Evolutionary conservation across 116 monocot species (phyloP).

Genomic region (Papilionanthe hybrid): DNA sequence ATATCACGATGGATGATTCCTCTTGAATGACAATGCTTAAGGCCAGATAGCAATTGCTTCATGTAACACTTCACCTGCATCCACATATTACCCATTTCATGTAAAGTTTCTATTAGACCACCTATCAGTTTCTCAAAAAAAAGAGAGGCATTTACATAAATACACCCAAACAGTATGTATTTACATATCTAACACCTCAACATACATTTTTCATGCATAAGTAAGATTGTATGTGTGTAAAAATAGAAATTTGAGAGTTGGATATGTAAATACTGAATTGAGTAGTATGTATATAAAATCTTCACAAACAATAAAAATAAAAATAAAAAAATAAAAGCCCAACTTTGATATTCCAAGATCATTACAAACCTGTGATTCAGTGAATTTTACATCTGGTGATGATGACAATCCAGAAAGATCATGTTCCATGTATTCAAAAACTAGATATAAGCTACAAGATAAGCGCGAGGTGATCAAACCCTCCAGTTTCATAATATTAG

Average conservation of each 20-base stretch:
- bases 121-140: not conserved
- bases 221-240: no score
- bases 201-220: no score
- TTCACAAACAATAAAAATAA: no score
- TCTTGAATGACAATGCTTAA: conserved; percentile 80
- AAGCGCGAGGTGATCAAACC: conserved; percentile 68
- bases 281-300: no score
- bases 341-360: not conserved
- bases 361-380: conserved; percentile 69
- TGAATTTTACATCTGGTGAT: conserved; percentile 66
- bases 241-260: no score
- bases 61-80: conserved; percentile 86
- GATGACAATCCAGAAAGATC: conserved; percentile 78
- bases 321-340: no score
- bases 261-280: no score
- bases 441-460: conserved; percentile 78
- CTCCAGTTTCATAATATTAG: conserved; percentile 77
- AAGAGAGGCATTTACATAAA: not conserved
- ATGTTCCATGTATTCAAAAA: conserved; percentile 98
- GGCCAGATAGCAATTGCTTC: conserved; percentile 84
- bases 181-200: no score
- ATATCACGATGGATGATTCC: conserved; percentile 92
- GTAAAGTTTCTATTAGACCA: not conserved
- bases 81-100: not conserved
- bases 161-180: no score